Base-by-base conservation (phyloP, 768 basidiomycete species). In the Aureoboletus auriporus region DNA sequence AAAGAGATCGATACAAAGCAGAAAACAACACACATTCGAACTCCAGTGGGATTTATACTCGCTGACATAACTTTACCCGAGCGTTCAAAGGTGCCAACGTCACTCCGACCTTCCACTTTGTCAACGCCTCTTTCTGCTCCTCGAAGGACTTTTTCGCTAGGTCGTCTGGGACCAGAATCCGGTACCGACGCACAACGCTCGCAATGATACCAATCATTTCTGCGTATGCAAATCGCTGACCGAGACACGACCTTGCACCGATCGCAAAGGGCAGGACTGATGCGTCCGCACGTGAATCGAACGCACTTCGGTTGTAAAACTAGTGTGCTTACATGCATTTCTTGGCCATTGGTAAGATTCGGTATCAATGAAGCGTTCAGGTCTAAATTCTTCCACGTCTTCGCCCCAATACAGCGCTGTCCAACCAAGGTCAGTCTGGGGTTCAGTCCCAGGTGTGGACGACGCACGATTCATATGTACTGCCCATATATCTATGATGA, bases 281-380 rank as follows among this genome's bases (percentile, higher is more conserved):
- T 8, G 8, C 17, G 13, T 9, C 28, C 17, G 36, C 33, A 20
- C 26, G 28, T 37, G 42, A 37, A 37, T 34, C 14, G 12, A 33
- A 26, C 11, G 14, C 33, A 13, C 9, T 1, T 34, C 5, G 3
- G 17, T 23, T 23, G 23, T 29, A 10, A 41, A 8, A 2, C 16
- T 9, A 6, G 13, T 14, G 11, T 17, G 42, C 75, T 39, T 47
- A 75, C 76, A 77, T 12, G 75, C 77, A 46, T 77, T 68, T 20
- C 78, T 71, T 12, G 76, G 77, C 77, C 77, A 80, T 28, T 68
- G 67, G 46, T 79, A 78, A 2, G 68, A 61, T 6, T 69, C 69
- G 0, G 74, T 77, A 44, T 79, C 77, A 26, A 79, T 66, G 57
- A 79, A 80, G 0, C 75, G 70, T 39, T 75, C 74, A 0, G 77